Evolutionary conservation across 1,139 yeast species (phyloP).

Genomic region (Blastobotrys ciferrii): DNA sequence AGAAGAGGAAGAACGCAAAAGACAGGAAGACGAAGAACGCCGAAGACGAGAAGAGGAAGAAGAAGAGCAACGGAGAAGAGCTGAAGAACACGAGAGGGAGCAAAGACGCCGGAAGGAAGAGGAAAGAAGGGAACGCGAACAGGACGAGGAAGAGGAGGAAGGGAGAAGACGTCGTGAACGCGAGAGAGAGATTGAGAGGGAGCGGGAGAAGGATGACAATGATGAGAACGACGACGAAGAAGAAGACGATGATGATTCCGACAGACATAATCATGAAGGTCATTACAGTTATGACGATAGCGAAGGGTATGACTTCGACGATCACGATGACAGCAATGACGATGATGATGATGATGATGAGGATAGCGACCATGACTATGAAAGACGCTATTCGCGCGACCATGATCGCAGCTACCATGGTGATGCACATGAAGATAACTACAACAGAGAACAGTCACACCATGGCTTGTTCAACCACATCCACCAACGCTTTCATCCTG

Average conservation of each 20-base stretch:
- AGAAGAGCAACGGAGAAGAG: neutral
- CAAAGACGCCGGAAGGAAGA: slow-evolving; percentile 11
- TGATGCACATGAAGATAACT: too few species aligned
- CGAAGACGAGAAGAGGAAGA: neutral
- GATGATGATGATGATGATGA: slow-evolving; percentile 16
- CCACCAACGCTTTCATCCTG: slow-evolving; percentile 1
- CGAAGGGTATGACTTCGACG: slow-evolving; percentile 7
- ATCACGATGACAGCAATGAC: slow-evolving; percentile 7
- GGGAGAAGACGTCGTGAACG: slow-evolving; percentile 10
- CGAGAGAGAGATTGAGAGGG: slow-evolving; percentile 8
- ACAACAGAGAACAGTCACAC: too few species aligned
- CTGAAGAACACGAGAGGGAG: neutral
- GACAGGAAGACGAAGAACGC: neutral
- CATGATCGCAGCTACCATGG: too few species aligned
- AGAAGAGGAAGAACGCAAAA: neutral
- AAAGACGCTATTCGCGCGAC: slow-evolving; percentile 4
- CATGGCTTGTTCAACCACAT: neutral
- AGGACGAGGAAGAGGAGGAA: neutral
- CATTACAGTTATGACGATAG: neutral
- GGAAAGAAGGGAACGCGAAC: neutral
- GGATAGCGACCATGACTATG: slow-evolving; percentile 9
- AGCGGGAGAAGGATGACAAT: slow-evolving; percentile 5
- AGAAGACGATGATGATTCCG: slow-evolving; percentile 6
- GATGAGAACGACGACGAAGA: slow-evolving; percentile 7
- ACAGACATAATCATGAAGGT: neutral